phyloP scores from a whole-genome alignment of 2,329 filamentous ascomycete genomes.

The Drechslerella coelobrocha region DNA sequence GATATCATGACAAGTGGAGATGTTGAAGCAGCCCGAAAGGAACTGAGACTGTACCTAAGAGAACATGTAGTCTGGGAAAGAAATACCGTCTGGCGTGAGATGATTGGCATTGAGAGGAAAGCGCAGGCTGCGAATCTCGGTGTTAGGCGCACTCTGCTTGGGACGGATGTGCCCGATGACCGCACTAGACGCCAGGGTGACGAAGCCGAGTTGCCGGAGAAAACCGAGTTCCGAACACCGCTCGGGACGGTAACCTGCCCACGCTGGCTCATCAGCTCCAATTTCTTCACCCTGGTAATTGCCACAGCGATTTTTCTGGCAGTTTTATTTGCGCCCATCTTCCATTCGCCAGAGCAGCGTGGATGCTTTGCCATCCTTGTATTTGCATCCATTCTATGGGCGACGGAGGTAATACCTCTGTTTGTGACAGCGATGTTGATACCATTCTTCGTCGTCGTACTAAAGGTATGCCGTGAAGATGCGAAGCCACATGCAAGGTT shows the following conservation, averaged over 20 bases:
- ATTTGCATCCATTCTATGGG: slow-evolving; percentile 93
- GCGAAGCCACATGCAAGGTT: slow-evolving; percentile 72
- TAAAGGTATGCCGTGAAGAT: slow-evolving; percentile 82
- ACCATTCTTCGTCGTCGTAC: slow-evolving; percentile 86
- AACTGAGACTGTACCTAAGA: slow-evolving; percentile 85
- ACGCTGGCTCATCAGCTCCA: slow-evolving; percentile 80
- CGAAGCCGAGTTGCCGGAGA: slow-evolving; percentile 68
- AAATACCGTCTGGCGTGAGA: slow-evolving; percentile 98
- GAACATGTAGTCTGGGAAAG: slow-evolving; percentile 99
- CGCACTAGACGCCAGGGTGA: slow-evolving; percentile 83
- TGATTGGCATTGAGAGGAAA: slow-evolving; percentile 96
- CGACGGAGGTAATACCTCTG: slow-evolving; percentile 94
- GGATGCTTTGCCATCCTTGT: slow-evolving; percentile 93
- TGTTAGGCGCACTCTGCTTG: slow-evolving; percentile 76
- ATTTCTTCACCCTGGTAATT: slow-evolving; percentile 75
- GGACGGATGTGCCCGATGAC: slow-evolving; percentile 69
- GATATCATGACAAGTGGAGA: slow-evolving; percentile 84
- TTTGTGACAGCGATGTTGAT: slow-evolving; percentile 95
- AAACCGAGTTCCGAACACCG: slow-evolving; percentile 77
- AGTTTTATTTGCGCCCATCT: slow-evolving; percentile 77
- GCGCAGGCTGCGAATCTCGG: slow-evolving; percentile 93
- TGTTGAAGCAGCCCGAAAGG: slow-evolving; percentile 75
- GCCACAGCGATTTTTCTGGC: slow-evolving; percentile 76
- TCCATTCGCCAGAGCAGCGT: slow-evolving; percentile 87
- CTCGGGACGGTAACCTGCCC: slow-evolving; percentile 79